A percentile compares a stretch with the other conserved stretches of the same genome.
phyloP scores from a whole-genome alignment of 768 basidiomycete species.

The Leucosporidium yakuticum region DNA sequence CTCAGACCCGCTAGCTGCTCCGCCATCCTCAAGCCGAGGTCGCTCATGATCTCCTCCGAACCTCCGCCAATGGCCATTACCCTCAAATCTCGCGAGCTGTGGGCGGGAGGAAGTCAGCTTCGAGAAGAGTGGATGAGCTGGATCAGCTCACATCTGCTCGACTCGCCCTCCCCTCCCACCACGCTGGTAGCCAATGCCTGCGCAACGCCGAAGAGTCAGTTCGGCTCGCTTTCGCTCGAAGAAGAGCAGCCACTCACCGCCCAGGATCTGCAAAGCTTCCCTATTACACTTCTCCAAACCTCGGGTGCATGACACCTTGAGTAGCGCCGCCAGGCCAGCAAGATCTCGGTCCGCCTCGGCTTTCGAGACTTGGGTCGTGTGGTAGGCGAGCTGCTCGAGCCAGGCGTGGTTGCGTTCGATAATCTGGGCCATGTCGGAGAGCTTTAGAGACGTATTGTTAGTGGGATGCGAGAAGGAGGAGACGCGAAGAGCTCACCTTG shows the following conservation, averaged over 20 bases:
- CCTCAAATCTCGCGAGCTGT: constrained; percentile 4
- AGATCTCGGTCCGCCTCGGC: constrained; percentile 1
- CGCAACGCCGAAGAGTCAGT: background rate
- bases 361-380: background rate
- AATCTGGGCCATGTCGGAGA: constrained; percentile 6
- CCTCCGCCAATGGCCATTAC: constrained; percentile 8
- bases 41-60: constrained; percentile 1
- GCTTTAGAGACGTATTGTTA: background rate
- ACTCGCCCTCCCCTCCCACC: constrained; percentile 5
- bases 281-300: constrained; percentile 4
- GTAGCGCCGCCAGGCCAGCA: background rate
- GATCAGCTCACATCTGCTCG: constrained; percentile 7
- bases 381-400: constrained; percentile 5
- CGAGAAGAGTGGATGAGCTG: background rate
- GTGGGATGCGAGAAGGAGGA: background rate
- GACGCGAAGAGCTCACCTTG: constrained; percentile 9
- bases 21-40: background rate
- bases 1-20: background rate
- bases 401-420: constrained; percentile 4
- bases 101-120: background rate
- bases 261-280: constrained; percentile 9
- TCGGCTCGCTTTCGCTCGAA: background rate
- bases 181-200: constrained; percentile 1
- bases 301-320: constrained; percentile 5
- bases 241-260: background rate